Conservation (phyloP, 768 basidiomycete species). For the Sarcodon aspratus region DNA sequence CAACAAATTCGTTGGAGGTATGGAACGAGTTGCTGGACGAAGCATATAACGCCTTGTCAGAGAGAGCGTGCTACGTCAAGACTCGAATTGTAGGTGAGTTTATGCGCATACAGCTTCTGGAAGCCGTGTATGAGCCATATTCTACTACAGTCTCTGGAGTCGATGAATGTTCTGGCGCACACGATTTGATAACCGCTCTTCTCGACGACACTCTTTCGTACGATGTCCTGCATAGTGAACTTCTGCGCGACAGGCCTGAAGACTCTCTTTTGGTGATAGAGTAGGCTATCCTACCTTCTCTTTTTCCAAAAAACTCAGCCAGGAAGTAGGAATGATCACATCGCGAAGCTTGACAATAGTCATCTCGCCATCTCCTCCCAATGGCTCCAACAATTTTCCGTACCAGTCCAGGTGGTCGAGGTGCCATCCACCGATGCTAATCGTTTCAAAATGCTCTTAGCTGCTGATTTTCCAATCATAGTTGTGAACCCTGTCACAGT, state of each 20-base stretch:
- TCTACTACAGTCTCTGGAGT: constrained; percentile 40
- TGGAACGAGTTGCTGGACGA: constrained; percentile 35
- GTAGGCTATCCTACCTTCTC: constrained; percentile 6
- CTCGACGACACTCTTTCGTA: constrained; percentile 60
- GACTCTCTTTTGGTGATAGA: not conserved
- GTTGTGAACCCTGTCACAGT: constrained; percentile 50
- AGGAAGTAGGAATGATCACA: no score
- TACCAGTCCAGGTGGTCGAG: constrained; percentile 20
- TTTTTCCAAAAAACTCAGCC: not conserved
- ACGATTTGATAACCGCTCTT: constrained; percentile 56
- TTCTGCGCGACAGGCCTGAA: constrained; percentile 27
- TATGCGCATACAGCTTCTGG: not conserved
- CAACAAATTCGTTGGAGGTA: constrained; percentile 24
- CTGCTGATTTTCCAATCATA: constrained; percentile 53
- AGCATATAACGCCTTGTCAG: constrained; percentile 19
- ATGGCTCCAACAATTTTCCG: constrained; percentile 45
- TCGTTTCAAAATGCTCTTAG: constrained; percentile 10
- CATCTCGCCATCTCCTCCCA: constrained; percentile 28
- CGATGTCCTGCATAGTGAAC: constrained; percentile 27
- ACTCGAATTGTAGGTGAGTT: constrained; percentile 39
- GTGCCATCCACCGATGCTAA: constrained; percentile 5
- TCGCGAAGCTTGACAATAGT: no score
- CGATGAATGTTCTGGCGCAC: constrained; percentile 40
- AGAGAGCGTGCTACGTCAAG: constrained; percentile 18
- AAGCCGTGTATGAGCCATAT: not conserved